Base-by-base conservation (phyloP, 805 yeast genomes). In the Lachancea mirantina region DNA sequence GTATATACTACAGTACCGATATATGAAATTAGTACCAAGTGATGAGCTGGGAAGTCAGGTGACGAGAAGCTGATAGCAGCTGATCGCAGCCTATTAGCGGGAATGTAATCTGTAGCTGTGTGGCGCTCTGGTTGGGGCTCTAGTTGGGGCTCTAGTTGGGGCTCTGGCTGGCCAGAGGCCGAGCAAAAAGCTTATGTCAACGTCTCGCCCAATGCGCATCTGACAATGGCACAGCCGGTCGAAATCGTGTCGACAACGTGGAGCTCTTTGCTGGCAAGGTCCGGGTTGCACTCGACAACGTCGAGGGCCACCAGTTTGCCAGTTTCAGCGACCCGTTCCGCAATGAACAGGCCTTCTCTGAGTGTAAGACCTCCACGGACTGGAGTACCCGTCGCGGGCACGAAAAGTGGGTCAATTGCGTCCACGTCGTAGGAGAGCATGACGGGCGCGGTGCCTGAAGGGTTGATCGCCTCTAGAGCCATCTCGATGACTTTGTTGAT, bases 361-460 rank as follows among this genome's bases (percentile, higher is more conserved):
- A 89, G 70, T 6, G 96, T 79, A 43, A 89, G 67, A 3, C 98
- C 98, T 43, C 97, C 97, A 57, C 95, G 78, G 10, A 89, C 98
- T 26, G 96, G 89, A 1, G 98, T 92, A 34, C 98, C 98, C 1
- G 98, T 89, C 23, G 96, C 95, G 13, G 96, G 96, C 9, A 92
- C 96, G 53, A 68, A 87, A 41, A 76, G 70, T 29, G 97, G 97
- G 61, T 89, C 98, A 38, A 92, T 79, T 26, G 96, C 96, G 61
- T 89, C 98, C 26, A 89, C 96, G 55, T 89, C 98, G 56, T 88
- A 89, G 17, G 94, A 80, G 44, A 92, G 62, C 65, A 89, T 96
- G 42, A 92, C 70, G 30, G 98, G 97, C 29, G 71, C 61, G 34
- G 70, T 64, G 14, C 75, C 70, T 34, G 73, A 69, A 10, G 94